phyloP scores from a whole-genome alignment of 306 rosid species.

The Biancaea sappan region DNA sequence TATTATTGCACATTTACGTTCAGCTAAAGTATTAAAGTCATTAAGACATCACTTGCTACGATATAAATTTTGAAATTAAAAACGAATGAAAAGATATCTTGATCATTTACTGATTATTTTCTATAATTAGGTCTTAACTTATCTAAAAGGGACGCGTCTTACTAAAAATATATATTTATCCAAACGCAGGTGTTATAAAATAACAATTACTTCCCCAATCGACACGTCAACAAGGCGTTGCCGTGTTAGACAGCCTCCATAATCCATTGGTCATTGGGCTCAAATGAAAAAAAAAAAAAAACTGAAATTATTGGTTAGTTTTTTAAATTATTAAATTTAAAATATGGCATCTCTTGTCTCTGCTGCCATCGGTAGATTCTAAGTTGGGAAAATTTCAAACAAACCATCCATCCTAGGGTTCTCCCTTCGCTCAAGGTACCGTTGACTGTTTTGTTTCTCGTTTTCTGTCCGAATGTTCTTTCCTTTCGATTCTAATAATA shows the following conservation, averaged over 20 bases:
- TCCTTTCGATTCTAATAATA: not conserved
- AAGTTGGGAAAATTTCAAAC: conserved; percentile 43
- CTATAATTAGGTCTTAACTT: not conserved
- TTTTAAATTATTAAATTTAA: not conserved
- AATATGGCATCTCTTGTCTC: conserved; percentile 23
- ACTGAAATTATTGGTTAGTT: not conserved
- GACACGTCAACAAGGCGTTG: conserved; percentile 1
- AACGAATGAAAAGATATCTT: not conserved
- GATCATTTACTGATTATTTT: not conserved
- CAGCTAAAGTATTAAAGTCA: too few species aligned
- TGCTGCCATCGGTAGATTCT: conserved; percentile 37
- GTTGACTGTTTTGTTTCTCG: not conserved
- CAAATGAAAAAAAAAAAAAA: not conserved
- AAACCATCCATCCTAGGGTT: conserved; percentile 41
- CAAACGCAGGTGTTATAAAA: not conserved
- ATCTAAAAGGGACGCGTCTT: not conserved
- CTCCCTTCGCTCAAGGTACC: conserved; percentile 43
- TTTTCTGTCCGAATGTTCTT: not conserved
- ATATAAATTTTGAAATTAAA: not conserved
- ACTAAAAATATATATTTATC: not conserved
- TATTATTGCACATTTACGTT: too few species aligned
- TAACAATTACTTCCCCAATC: not conserved
- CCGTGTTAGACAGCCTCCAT: not conserved
- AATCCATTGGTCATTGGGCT: not conserved
- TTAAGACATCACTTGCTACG: not conserved